Evolutionary conservation across 2,329 filamentous ascomycete species (phyloP).

Genomic region (Aspergillus puulaauensis): DNA sequence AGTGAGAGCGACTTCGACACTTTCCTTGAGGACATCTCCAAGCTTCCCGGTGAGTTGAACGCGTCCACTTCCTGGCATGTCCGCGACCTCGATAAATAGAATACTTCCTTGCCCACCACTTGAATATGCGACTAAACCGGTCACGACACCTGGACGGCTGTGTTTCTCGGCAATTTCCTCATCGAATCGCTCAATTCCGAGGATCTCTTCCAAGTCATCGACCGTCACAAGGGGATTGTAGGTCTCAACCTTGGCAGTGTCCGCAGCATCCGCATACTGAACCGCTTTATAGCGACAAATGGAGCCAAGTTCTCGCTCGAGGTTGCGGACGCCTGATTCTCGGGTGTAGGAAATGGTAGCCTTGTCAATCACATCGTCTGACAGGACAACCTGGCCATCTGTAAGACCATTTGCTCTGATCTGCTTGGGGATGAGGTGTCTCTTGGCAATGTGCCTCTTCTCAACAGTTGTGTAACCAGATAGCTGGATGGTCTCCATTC

Average conservation of each 20-base stretch:
- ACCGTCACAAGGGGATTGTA: slow-evolving; percentile 75
- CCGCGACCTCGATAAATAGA: slow-evolving; percentile 95
- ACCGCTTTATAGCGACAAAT: slow-evolving; percentile 95
- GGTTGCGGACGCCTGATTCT: slow-evolving; percentile 90
- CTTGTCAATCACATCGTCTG: slow-evolving; percentile 84
- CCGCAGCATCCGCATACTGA: slow-evolving; percentile 86
- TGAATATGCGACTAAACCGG: slow-evolving; percentile 91
- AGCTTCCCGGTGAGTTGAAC: slow-evolving; percentile 96
- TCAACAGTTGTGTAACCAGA: slow-evolving; percentile 96
- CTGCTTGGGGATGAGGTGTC: slow-evolving; percentile 95
- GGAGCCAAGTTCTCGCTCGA: slow-evolving; percentile 92
- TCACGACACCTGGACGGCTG: slow-evolving; percentile 84
- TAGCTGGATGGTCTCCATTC: slow-evolving; percentile 94
- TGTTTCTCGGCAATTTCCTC: slow-evolving; percentile 91
- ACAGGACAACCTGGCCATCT: slow-evolving; percentile 71
- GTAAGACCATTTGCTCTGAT: slow-evolving; percentile 83
- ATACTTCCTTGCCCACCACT: slow-evolving; percentile 92
- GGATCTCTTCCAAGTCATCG: slow-evolving; percentile 81
- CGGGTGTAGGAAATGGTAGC: slow-evolving; percentile 96
- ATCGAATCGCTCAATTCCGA: slow-evolving; percentile 90
- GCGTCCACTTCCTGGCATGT: slow-evolving; percentile 89
- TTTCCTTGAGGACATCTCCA: slow-evolving; percentile 95
- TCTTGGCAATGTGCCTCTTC: slow-evolving; percentile 90
- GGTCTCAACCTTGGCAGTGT: slow-evolving; percentile 63
- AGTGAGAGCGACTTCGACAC: slow-evolving; percentile 89